Conservation (phyloP, 1,284 basidiomycete species). For the Cutaneotrichosporon cyanovorans region DNA sequence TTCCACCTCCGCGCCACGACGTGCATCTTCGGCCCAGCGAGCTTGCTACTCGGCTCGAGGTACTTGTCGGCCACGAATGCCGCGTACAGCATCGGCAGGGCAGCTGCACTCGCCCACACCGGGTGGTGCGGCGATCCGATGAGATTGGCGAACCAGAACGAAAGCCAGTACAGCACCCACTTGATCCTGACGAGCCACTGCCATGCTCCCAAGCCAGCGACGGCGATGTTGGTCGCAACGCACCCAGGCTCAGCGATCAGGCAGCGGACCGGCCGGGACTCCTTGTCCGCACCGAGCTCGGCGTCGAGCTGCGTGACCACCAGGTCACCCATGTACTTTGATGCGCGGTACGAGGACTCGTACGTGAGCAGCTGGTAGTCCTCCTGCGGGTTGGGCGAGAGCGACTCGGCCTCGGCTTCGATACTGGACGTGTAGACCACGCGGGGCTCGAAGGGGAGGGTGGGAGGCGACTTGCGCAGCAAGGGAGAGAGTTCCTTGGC, state of each 20-base stretch:
- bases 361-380: conserved; percentile 69
- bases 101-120: conserved; percentile 28
- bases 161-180: conserved; percentile 53
- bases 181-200: conserved; percentile 52
- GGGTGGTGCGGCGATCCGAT: conserved; percentile 38
- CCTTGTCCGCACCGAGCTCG: conserved; percentile 43
- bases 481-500: conserved; percentile 36
- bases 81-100: conserved; percentile 34
- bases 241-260: conserved; percentile 67
- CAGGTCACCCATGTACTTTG: conserved; percentile 75
- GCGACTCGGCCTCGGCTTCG: conserved; percentile 55
- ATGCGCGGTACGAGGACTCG: conserved; percentile 59
- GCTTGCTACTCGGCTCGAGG: conserved; percentile 21
- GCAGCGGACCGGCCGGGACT: conserved; percentile 50
- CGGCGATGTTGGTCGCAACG: conserved; percentile 59
- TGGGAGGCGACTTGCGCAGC: conserved; percentile 34
- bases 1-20: conserved; percentile 22
- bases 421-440: conserved; percentile 75
- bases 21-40: conserved; percentile 28
- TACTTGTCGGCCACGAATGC: conserved; percentile 27
- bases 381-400: conserved; percentile 47
- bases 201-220: conserved; percentile 22
- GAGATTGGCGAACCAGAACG: conserved; percentile 55
- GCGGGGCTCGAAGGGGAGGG: conserved; percentile 50
- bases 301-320: conserved; percentile 55